A percentile compares a stretch with the other conserved stretches of the same genome.
Evolutionary conservation across 768 basidiomycete species (phyloP).

Genomic region (Tephrocybe rancida): DNA sequence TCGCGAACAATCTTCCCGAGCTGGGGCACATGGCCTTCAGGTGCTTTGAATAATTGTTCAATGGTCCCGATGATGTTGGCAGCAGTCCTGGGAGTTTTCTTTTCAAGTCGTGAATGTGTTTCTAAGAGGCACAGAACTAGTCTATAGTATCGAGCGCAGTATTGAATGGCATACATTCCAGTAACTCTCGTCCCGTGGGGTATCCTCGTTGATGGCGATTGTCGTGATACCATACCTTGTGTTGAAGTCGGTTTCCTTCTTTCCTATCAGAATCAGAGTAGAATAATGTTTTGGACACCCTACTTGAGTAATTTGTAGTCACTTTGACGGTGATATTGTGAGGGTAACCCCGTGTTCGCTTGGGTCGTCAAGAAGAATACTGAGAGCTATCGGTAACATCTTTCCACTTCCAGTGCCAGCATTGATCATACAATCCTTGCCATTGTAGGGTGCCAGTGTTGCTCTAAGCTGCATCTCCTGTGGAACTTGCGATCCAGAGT

Average conservation of each 20-base stretch:
- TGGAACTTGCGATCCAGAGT: slow-evolving; percentile 18
- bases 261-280: too few relatives aligned
- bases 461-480: slow-evolving; percentile 24
- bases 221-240: slow-evolving; percentile 17
- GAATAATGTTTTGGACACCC: too few relatives aligned
- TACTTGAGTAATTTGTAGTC: slow-evolving; percentile 16
- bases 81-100: background rate
- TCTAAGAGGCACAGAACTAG: too few relatives aligned
- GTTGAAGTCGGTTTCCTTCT: slow-evolving; percentile 20
- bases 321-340: slow-evolving; percentile 24
- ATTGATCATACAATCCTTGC: slow-evolving; percentile 20
- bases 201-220: slow-evolving; percentile 26
- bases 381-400: slow-evolving; percentile 28
- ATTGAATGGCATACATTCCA: slow-evolving; percentile 9
- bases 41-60: slow-evolving; percentile 21
- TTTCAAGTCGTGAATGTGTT: slow-evolving; percentile 4
- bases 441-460: slow-evolving; percentile 17
- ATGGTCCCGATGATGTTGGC: slow-evolving; percentile 20
- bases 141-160: too few relatives aligned
- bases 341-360: slow-evolving; percentile 9
- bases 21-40: slow-evolving; percentile 16
- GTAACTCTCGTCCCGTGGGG: slow-evolving; percentile 14
- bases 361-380: slow-evolving; percentile 22
- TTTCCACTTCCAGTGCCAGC: slow-evolving; percentile 31
- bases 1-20: slow-evolving; percentile 8